Evolutionary conservation across 768 basidiomycete species (phyloP), one percentile per base, ranked within the genome.

Genomic region (Suillus subaureus): DNA sequence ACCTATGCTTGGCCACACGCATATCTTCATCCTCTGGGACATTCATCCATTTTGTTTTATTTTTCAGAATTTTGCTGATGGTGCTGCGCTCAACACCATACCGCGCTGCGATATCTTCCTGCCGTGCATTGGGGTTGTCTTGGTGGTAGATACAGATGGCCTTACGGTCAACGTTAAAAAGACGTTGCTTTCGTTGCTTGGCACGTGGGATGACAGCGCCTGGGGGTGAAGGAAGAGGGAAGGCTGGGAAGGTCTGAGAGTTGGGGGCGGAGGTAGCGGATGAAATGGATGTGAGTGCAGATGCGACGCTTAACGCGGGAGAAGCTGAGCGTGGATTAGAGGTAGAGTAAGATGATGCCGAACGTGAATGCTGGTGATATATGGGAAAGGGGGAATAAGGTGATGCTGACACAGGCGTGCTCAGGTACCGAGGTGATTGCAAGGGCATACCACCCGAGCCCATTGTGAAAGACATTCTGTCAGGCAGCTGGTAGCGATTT

Each of bases 51-150:
- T 87, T 86, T n/a, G 83, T 82, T 77, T 91, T 93, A 72, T 90
- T 80, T 77, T 95, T 95, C 69, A 96, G 83, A 68, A 94, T 95
- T 79, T 96, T 96, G 78, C 91, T 92, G 76, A 96, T 90, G n/a
- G 94, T 96, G 79, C 93, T 95, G 61, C 94, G 88, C 73, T 96
- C 94, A 66, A 95, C 90, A 60, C 86, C 85, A 74, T 90, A 96
- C 39, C 80, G 78, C 13, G 80, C 80, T 6, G 90, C 94, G 70
- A 96, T 93, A 73, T 94, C 92, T 72, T 95, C 93, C 75, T 96
- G 94, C 65, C 91, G 86, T 23, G 86, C 82, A 61, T 85, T 85
- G 0, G 90, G 91, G 71, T 92, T 80, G 4, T 87, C 78, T 61
- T 82, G 77, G 66, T 88, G 86, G 74, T 87, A 90, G 15, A 82